phyloP scores from a whole-genome alignment of 2,329 filamentous ascomycete genomes.

The Pseudogymnoascus sp. region DNA sequence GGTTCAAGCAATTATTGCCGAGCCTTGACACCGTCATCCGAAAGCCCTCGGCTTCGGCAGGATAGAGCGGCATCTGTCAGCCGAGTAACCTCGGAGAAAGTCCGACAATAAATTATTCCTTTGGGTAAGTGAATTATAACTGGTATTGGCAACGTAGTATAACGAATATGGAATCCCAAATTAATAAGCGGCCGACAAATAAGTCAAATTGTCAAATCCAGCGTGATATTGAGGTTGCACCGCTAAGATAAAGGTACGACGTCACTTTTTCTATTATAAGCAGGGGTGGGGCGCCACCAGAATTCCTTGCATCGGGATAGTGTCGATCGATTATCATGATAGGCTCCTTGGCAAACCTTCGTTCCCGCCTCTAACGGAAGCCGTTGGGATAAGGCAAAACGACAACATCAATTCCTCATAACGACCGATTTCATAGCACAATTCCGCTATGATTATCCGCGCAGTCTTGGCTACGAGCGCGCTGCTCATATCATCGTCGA shows the following conservation, averaged over 20 bases:
- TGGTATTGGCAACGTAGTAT: background rate
- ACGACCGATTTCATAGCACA: background rate
- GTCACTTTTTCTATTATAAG: constrained; percentile 9
- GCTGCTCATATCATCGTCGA: constrained; percentile 27
- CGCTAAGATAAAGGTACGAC: constrained; percentile 1
- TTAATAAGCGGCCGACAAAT: background rate
- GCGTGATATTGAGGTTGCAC: background rate
- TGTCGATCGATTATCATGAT: background rate
- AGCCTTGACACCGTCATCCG: background rate
- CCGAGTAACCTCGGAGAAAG: background rate
- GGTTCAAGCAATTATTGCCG: constrained; percentile 9
- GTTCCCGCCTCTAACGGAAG: background rate
- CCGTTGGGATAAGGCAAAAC: constrained; percentile 5
- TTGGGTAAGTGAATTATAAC: background rate
- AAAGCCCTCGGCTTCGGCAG: background rate
- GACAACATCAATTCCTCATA: background rate
- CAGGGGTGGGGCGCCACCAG: constrained; percentile 4
- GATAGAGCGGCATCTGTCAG: background rate
- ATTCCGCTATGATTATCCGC: constrained; percentile 11
- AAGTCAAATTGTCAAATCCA: background rate
- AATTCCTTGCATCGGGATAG: constrained; percentile 4
- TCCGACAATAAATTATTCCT: background rate
- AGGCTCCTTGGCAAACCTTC: constrained; percentile 4
- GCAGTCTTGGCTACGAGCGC: constrained; percentile 26
- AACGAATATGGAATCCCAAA: background rate